Conservation (phyloP, 1,139 yeast species). For the Candida pseudoviswanathii region DNA sequence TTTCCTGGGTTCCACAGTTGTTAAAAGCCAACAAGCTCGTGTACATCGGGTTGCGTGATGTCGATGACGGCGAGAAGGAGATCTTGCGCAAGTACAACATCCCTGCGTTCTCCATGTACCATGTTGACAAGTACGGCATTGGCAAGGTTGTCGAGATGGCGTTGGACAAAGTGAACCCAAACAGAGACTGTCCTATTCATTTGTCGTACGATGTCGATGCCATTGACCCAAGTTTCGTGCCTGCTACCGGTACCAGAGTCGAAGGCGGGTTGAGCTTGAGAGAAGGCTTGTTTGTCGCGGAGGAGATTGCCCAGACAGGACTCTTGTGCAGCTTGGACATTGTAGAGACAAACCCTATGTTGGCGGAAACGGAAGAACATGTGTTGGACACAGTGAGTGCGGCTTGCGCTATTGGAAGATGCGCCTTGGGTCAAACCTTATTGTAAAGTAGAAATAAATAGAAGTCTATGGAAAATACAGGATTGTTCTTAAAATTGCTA, state of each 20-base stretch:
- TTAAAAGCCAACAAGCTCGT: constrained; percentile 75
- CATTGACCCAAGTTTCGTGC: constrained; percentile 90
- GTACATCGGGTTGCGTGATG: constrained; percentile 93
- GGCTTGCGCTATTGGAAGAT: constrained; percentile 88
- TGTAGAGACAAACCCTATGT: constrained; percentile 90
- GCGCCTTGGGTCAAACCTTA: constrained; percentile 92
- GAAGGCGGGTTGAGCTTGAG: constrained; percentile 94
- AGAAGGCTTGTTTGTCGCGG: constrained; percentile 92
- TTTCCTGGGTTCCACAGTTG: constrained; percentile 77
- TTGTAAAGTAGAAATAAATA: constrained; percentile 34
- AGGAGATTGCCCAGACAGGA: constrained; percentile 88
- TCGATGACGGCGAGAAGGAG: constrained; percentile 81
- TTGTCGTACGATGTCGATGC: constrained; percentile 96
- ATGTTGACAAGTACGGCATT: constrained; percentile 91
- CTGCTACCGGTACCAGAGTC: constrained; percentile 98
- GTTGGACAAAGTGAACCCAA: constrained; percentile 73
- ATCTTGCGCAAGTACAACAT: constrained; percentile 72
- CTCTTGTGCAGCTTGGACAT: constrained; percentile 84
- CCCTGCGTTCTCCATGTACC: constrained; percentile 93
- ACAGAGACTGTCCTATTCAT: constrained; percentile 76
- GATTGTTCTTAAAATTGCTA: not conserved
- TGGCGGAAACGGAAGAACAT: constrained; percentile 79
- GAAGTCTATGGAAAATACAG: not conserved
- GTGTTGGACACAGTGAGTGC: constrained; percentile 84
- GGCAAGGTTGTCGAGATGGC: constrained; percentile 94